Conservation (phyloP, 768 basidiomycete species). For the Dioszegia hungarica region DNA sequence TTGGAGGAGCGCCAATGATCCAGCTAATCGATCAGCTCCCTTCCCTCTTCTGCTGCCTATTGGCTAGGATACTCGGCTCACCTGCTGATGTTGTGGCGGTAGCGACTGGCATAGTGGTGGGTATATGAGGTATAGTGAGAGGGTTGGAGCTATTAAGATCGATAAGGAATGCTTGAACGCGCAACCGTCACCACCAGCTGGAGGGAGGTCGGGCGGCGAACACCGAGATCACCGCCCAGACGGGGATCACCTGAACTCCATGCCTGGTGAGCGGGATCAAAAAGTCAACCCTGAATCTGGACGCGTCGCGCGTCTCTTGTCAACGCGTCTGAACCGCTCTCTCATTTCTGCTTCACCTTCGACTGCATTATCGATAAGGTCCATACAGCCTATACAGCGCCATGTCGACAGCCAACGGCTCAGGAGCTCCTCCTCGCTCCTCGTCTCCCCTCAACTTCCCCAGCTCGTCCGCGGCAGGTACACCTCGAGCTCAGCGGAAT, state of each 20-base stretch:
- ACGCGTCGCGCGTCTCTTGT: background rate
- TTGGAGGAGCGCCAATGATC: conserved; percentile 82
- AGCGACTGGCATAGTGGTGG: conserved; percentile 25
- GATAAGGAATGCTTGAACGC: background rate
- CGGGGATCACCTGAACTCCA: too few relatives aligned
- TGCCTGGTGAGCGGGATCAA: too few relatives aligned
- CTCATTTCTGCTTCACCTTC: background rate
- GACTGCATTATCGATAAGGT: too few relatives aligned
- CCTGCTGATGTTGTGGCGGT: conserved; percentile 42
- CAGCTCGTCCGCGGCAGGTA: conserved; percentile 44
- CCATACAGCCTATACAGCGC: too few relatives aligned
- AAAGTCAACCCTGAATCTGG: background rate
- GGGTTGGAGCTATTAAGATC: background rate
- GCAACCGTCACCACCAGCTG: background rate
- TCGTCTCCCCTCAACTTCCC: conserved; percentile 51
- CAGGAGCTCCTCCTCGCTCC: conserved; percentile 6
- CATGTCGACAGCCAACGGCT: conserved; percentile 38
- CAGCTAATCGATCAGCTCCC: conserved; percentile 57
- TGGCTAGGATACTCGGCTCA: conserved; percentile 11
- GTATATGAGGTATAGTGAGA: background rate
- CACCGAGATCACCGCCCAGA: background rate
- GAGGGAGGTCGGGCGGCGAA: too few relatives aligned
- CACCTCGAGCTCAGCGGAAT: conserved; percentile 24
- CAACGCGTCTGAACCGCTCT: background rate
- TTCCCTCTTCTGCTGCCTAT: background rate